Evolutionary conservation across 108 stramenopile genomes (phyloP), one percentile per base, ranked within the genome.

Genomic region (Mediolabrus comicus): DNA sequence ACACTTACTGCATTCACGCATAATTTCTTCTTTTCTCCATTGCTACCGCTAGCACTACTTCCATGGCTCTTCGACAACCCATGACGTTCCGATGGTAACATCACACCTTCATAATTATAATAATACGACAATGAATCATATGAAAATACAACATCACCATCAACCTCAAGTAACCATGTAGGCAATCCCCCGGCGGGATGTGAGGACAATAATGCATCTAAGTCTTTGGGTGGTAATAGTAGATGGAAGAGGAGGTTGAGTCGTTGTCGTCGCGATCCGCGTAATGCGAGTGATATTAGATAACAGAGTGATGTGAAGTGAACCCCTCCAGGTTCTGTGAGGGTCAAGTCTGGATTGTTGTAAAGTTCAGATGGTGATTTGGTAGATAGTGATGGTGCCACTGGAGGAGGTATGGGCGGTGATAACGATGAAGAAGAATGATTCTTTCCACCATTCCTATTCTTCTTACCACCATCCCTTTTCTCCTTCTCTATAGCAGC

Each of bases 181-280:
- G 92, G 92, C 16, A 88, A 56, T 14, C 92, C 89, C 25, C 92
- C 92, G 6, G 87, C 88, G 16, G 89, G 87, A 88, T 92, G 92
- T 3, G 65, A 34, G 25, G 72, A 70, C 30, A 93, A 64, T 52
- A 93, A 74, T 0, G 30, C 52, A 43, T 56, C 32, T 57, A 94
- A 72, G 8, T 69, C 46, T 22, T 73, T 75, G 33, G 88, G 77
- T 13, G 87, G 85, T 11, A 94, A 59, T 12, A 88, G 62, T 2
- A 94, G 67, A 52, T 86, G 85, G 65, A 90, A 93, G 22, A 94
- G 70, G 0, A 94, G 73, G 17, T 83, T 83, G 66, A 94, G 60
- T 56, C 65, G 65, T 80, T 94, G 92, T 34, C 74, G 29, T 26
- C 92, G 81, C 9, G 85, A 62, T n/a, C 92, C 89, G 9, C 87